A percentile compares a stretch with the other conserved stretches of the same genome.
Conservation (phyloP, 192 early-diverging fungal genomes). For the Coemansia reversa region DNA sequence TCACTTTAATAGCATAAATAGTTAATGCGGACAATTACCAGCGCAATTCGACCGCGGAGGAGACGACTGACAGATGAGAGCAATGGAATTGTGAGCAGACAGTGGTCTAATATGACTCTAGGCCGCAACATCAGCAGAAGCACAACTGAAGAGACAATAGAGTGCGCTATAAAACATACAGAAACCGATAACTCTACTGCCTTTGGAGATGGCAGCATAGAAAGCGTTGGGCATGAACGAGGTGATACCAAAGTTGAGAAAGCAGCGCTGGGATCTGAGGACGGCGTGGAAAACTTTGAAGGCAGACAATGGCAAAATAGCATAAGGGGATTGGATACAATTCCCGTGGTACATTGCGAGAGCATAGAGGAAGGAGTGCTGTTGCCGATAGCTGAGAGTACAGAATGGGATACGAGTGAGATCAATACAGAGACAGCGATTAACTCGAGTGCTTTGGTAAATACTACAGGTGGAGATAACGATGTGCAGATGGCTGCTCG, state of each 20-base stretch:
- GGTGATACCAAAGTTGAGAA: too few species aligned
- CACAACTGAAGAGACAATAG: constrained; percentile 13
- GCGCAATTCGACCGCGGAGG: constrained; percentile 36
- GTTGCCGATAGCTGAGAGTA: neutral
- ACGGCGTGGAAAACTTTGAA: neutral
- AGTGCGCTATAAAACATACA: constrained; percentile 1
- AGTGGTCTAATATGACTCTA: neutral
- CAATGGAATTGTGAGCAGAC: neutral
- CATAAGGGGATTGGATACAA: neutral
- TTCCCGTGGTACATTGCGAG: neutral
- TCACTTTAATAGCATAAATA: too few species aligned
- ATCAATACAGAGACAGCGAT: neutral
- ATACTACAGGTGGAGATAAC: neutral
- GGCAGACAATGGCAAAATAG: constrained; percentile 1
- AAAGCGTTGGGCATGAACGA: neutral
- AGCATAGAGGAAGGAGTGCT: constrained; percentile 8
- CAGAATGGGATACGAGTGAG: neutral
- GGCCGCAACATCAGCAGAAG: neutral
- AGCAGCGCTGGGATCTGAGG: neutral
- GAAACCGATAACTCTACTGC: too few species aligned
- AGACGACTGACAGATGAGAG: constrained; percentile 18
- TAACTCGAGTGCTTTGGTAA: neutral
- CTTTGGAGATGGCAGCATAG: neutral
- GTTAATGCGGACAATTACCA: constrained; percentile 36
- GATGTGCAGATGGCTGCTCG: constrained; percentile 7